These are phyloP conservation scores for Arachis stenosperma DNA, from an alignment of 306 rosid species.

Conservation along the genomic window DNA sequence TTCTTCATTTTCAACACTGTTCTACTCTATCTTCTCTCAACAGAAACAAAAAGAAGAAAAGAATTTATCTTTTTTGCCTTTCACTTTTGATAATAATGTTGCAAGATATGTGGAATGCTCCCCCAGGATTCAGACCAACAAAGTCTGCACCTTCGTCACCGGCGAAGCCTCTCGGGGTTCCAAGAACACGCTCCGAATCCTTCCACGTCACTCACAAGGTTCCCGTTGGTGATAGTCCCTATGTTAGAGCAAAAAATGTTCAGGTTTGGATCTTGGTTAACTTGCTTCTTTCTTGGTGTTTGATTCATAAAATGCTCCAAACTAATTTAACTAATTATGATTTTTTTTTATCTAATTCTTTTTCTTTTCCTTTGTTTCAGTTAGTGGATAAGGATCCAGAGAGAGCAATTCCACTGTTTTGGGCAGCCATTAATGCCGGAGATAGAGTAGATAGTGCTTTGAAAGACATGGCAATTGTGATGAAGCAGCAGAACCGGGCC, in stretches of 20 bases:
- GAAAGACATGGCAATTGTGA: constrained; percentile 98
- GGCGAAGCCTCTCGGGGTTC: constrained; percentile 79
- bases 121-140: constrained; percentile 92
- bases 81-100: constrained; percentile 43
- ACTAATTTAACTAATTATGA: no score
- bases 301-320: no score
- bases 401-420: constrained; percentile 88
- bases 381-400: constrained; percentile 97
- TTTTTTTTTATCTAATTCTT: neutral
- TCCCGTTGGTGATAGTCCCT: constrained; percentile 87
- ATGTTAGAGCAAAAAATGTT: constrained; percentile 94
- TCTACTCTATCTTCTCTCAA: constrained; percentile 9
- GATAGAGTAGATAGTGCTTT: constrained; percentile 97
- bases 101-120: constrained; percentile 96
- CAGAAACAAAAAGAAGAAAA: neutral
- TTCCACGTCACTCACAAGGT: constrained; percentile 86
- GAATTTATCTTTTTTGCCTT: neutral
- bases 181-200: constrained; percentile 77
- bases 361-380: constrained; percentile 40
- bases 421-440: constrained; percentile 98
- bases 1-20: constrained; percentile 4
- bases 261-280: constrained; percentile 56
- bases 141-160: constrained; percentile 98
- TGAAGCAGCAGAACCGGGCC: constrained; percentile 95
- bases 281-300: neutral